phyloP scores from a whole-genome alignment of 1,284 basidiomycete species.

The Malassezia yamatoensis region DNA sequence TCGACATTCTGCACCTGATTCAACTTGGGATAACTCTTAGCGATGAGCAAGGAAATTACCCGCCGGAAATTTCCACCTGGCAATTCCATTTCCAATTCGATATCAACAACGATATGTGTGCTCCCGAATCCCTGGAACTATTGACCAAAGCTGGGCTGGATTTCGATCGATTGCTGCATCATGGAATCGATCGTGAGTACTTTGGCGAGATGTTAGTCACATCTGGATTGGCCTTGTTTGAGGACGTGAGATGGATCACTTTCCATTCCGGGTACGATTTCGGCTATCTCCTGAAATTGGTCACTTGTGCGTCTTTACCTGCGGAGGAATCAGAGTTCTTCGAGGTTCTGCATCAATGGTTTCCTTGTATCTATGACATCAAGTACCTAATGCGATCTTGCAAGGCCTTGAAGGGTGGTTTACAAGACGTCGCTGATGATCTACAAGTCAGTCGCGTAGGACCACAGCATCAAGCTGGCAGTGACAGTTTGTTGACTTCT shows the following conservation, averaged over 20 bases:
- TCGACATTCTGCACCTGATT: conserved; percentile 93
- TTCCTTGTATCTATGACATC: conserved; percentile 93
- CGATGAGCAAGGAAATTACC: conserved; percentile 82
- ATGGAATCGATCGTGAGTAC: conserved; percentile 83
- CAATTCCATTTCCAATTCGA: conserved; percentile 98
- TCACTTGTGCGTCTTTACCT: conserved; percentile 78
- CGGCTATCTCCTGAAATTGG: conserved; percentile 90
- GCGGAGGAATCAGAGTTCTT: conserved; percentile 84
- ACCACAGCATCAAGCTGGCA: conserved; percentile 87
- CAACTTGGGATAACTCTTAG: conserved; percentile 90
- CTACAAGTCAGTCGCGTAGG: conserved; percentile 80
- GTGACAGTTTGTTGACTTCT: conserved; percentile 83
- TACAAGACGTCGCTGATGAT: conserved; percentile 93
- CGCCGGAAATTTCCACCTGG: conserved; percentile 76
- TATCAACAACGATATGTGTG: conserved; percentile 90
- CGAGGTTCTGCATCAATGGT: conserved; percentile 78
- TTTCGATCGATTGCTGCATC: conserved; percentile 81
- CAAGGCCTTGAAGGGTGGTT: conserved; percentile 80
- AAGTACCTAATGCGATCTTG: conserved; percentile 85
- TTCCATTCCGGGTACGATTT: conserved; percentile 99
- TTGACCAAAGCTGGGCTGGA: conserved; percentile 91
- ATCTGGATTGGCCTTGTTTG: conserved; percentile 77
- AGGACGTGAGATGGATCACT: conserved; percentile 90
- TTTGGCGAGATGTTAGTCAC: conserved; percentile 97
- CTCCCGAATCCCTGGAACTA: conserved; percentile 88